Conservation (phyloP, 306 rosid genomes). For the Hippophae tibetana region DNA sequence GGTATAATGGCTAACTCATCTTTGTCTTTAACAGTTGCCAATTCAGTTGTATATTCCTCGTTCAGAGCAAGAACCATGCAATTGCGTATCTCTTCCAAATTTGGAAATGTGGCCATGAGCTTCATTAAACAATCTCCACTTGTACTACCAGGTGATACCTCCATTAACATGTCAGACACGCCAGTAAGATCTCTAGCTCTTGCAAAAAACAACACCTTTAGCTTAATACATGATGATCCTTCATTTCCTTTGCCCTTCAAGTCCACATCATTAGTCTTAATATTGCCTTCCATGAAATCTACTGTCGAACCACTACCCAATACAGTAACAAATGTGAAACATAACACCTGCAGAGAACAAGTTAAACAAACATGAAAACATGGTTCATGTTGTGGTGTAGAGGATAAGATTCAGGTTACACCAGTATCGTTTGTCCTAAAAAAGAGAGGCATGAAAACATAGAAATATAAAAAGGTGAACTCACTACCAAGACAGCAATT, state of each 20-base stretch:
- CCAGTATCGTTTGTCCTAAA: too few relatives aligned
- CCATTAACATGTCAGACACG: constrained; percentile 46
- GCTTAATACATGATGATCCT: constrained; percentile 28
- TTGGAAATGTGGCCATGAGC: constrained; percentile 52
- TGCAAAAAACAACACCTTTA: constrained; percentile 74
- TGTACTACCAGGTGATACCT: constrained; percentile 67
- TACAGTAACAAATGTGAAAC: neutral
- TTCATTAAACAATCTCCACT: constrained; percentile 55
- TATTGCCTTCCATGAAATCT: constrained; percentile 5
- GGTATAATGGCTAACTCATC: constrained; percentile 86
- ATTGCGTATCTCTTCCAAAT: constrained; percentile 57
- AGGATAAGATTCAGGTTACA: too few relatives aligned
- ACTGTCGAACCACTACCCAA: neutral
- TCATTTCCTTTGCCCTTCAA: constrained; percentile 4
- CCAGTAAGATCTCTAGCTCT: constrained; percentile 82
- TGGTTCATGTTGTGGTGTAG: too few relatives aligned
- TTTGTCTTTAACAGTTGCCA: constrained; percentile 45
- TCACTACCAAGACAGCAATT: too few relatives aligned
- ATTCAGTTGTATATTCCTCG: constrained; percentile 59
- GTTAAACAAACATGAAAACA: too few relatives aligned
- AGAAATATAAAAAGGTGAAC: too few relatives aligned
- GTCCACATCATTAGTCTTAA: neutral
- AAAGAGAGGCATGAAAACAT: too few relatives aligned
- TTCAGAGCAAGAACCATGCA: constrained; percentile 81
- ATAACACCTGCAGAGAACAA: neutral